Base-by-base conservation (phyloP, 1,284 basidiomycete species). In the Malassezia arunalokei region DNA sequence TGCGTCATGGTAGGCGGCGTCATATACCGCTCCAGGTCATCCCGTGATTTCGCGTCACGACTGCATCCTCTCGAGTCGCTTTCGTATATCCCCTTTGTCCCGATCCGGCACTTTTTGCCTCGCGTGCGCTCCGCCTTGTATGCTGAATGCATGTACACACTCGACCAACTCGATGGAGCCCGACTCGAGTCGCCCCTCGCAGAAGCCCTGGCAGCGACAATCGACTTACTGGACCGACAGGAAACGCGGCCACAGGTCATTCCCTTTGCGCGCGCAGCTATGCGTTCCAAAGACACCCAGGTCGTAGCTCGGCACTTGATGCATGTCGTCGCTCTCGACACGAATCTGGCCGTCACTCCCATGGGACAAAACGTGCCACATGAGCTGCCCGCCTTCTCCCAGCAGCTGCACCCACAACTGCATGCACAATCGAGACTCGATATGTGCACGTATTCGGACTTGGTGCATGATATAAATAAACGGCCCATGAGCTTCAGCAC, bases 161-260 rank as follows among this genome's bases (percentile, higher is more conserved):
- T 35, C 9, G 39, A 15, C 27, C 44, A 41, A 30, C 50, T 52
- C 24, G 44, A 52, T 14, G 27, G 27, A 6, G 33, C 28, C 27
- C 37, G 33, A n/a, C 14, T n/a, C 12, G 17, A 32, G 30, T 12
- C 39, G 9, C 8, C 44, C 9, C 40, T 53, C 9, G 51, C 33
- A 8, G 51, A 53, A 12, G 40, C 40, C 1, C 40, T 53, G 4
- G 51, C 51, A 9, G 51, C 46, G 1, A 33, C 51, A 5, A n/a
- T 53, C 9, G 49, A 51, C 8, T 39, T 52, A 43, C 24, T 52
- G 32, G 31, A 41, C 14, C 30, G 44, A 11, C 51, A 44, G n/a
- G 44, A 45, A 5, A 30, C 20, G 12, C 44, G 39, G 5, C n/a
- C 29, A 3, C 31, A 35, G 12, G 35, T 47, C n/a, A 32, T 43